Evolutionary conservation across 768 basidiomycete genomes (phyloP).

Genomic region (Ephemerocybe angulata): DNA sequence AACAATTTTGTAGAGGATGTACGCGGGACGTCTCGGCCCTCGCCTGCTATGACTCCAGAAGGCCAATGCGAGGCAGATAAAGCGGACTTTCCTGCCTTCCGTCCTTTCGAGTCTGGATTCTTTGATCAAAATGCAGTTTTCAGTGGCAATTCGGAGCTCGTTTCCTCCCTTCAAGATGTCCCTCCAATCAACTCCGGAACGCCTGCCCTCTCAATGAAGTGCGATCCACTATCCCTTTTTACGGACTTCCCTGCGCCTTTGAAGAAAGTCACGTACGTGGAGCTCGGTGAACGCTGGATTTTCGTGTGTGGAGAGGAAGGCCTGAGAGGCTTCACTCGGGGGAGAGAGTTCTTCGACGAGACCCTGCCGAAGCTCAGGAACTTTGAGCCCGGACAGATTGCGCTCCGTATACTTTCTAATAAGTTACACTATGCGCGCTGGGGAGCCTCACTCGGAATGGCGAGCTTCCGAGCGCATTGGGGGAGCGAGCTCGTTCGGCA

Average conservation of each 20-base stretch:
- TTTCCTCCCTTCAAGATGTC: not conserved
- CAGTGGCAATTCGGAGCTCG: not conserved
- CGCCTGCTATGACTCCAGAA: not conserved
- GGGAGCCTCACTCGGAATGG: not conserved
- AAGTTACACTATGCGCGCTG: slow-evolving; percentile 2
- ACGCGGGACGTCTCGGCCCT: not conserved
- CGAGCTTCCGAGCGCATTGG: slow-evolving; percentile 1
- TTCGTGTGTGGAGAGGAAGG: slow-evolving; percentile 52
- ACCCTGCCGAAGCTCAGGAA: not conserved
- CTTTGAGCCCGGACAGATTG: not conserved
- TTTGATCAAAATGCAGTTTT: slow-evolving; percentile 3
- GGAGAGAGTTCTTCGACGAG: not conserved
- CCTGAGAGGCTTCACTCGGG: slow-evolving; percentile 54
- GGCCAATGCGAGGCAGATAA: not conserved
- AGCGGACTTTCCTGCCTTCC: not conserved
- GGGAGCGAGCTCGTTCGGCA: slow-evolving; percentile 7
- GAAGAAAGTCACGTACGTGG: slow-evolving; percentile 58
- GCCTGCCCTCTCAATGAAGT: not conserved
- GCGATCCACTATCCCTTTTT: not conserved
- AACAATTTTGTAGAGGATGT: not conserved
- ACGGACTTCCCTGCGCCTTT: slow-evolving; percentile 17
- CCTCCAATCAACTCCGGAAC: not conserved
- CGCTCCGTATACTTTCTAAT: not conserved
- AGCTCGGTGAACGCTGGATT: slow-evolving; percentile 53
- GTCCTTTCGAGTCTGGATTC: slow-evolving; percentile 4